Evolutionary conservation across 1,139 yeast genomes (phyloP).

Genomic region (Yamadazyma epiphylla): DNA sequence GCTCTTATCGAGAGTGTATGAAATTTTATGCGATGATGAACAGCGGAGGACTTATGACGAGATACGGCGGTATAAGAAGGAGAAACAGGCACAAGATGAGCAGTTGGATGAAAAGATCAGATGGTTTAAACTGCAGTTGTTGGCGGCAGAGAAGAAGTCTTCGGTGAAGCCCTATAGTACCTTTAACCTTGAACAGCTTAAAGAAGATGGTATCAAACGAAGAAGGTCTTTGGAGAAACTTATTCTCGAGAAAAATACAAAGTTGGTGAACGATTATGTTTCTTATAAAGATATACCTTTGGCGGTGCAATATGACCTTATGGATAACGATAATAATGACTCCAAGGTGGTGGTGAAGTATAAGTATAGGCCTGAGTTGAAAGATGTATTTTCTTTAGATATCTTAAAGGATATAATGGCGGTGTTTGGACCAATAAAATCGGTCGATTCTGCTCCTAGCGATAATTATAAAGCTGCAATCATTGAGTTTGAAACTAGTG

Average conservation of each 20-base stretch:
- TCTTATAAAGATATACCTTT: slow-evolving; percentile 19
- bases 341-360: slow-evolving; percentile 30
- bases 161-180: slow-evolving; percentile 6
- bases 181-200: slow-evolving; percentile 22
- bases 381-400: slow-evolving; percentile 25
- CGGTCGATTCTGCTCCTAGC: slow-evolving; percentile 12
- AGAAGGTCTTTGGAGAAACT: slow-evolving; percentile 20
- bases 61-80: slow-evolving; percentile 15
- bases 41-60: slow-evolving; percentile 35
- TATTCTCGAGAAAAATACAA: slow-evolving; percentile 2
- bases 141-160: slow-evolving; percentile 23
- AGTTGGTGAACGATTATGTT: slow-evolving; percentile 11
- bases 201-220: slow-evolving; percentile 27
- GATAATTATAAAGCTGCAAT: slow-evolving; percentile 35
- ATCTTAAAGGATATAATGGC: slow-evolving; percentile 38
- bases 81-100: slow-evolving; percentile 11
- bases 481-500: slow-evolving; percentile 23
- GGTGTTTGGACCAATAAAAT: slow-evolving; percentile 39
- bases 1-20: slow-evolving; percentile 33
- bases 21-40: slow-evolving; percentile 29
- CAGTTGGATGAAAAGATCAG: slow-evolving; percentile 24
- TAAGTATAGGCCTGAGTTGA: slow-evolving; percentile 39
- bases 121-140: slow-evolving; percentile 31
- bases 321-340: slow-evolving; percentile 2
- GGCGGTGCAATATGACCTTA: slow-evolving; percentile 2